These are phyloP conservation scores for Erysimum pusillum DNA, from an alignment of 441 rosid species.

Conservation along the genomic window DNA sequence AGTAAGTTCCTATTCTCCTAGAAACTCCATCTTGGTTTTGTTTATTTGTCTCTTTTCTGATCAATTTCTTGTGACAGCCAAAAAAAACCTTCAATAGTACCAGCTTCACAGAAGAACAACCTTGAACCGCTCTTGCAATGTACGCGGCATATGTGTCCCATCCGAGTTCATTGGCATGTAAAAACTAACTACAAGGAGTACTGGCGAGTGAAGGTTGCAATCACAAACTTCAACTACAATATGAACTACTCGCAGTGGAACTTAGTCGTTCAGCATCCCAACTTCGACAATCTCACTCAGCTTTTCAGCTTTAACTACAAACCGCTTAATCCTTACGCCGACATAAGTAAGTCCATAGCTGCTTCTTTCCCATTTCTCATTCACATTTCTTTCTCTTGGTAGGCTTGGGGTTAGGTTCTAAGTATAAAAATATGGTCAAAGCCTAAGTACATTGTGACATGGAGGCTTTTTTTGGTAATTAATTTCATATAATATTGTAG, in stretches of 20 bases:
- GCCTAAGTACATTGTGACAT: neutral
- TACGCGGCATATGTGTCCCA: slow-evolving; percentile 90
- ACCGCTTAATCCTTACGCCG: slow-evolving; percentile 64
- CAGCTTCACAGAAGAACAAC: slow-evolving; percentile 50
- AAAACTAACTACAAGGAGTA: slow-evolving; percentile 81
- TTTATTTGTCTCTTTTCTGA: slow-evolving; percentile 26
- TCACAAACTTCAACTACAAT: slow-evolving; percentile 84
- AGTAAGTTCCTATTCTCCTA: slow-evolving; percentile 61
- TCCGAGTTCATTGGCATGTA: slow-evolving; percentile 91
- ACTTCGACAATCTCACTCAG: slow-evolving; percentile 79
- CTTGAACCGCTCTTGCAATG: slow-evolving; percentile 70
- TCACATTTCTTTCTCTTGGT: neutral
- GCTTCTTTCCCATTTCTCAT: neutral
- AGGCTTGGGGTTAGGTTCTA: slow-evolving; percentile 2
- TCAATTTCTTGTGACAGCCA: slow-evolving; percentile 55
- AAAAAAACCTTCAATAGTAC: slow-evolving; percentile 69
- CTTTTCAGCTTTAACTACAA: slow-evolving; percentile 75
- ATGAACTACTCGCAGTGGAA: slow-evolving; percentile 89
- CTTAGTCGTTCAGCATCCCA: slow-evolving; percentile 87
- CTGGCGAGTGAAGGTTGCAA: slow-evolving; percentile 84
- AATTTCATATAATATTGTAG: slow-evolving; percentile 41
- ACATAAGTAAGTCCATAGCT: slow-evolving; percentile 64
- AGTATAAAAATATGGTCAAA: too few species aligned
- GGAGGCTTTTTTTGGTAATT: neutral
- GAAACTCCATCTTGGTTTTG: slow-evolving; percentile 15